These are phyloP conservation scores for Elaeis oleifera DNA, from an alignment of 202 grass and related monocot species.

Conservation along the genomic window DNA sequence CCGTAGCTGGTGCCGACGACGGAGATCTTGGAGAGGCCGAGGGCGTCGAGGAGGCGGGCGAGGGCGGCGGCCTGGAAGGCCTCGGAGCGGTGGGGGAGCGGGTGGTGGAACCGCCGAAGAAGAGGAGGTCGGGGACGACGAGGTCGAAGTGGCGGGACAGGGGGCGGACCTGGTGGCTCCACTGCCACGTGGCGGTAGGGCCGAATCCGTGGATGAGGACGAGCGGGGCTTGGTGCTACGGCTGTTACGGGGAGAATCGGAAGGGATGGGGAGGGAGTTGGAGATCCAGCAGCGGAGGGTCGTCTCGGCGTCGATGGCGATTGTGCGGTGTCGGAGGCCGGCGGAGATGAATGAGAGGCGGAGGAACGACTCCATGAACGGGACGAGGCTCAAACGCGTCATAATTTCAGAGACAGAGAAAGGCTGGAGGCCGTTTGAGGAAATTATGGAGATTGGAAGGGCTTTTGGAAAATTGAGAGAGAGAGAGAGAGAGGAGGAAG, in stretches of 20 bases:
- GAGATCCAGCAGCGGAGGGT: slow-evolving; percentile 24
- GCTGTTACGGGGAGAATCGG: background rate
- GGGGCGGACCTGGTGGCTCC: slow-evolving; percentile 45
- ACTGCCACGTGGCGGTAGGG: slow-evolving; percentile 55
- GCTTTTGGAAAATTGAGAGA: too few species aligned
- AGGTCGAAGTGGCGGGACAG: slow-evolving; percentile 60
- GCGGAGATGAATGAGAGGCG: slow-evolving; percentile 35
- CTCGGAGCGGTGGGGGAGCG: slow-evolving; percentile 43
- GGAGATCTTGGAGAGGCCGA: slow-evolving; percentile 25
- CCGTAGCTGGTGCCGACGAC: slow-evolving; percentile 81
- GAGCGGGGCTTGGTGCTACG: slow-evolving; percentile 29
- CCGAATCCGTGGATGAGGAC: slow-evolving; percentile 83
- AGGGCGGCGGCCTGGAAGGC: slow-evolving; percentile 50
- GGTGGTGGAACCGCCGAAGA: slow-evolving; percentile 65
- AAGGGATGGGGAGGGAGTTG: slow-evolving; percentile 17
- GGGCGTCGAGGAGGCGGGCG: slow-evolving; percentile 32
- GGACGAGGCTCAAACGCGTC: slow-evolving; percentile 36
- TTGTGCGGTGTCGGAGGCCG: slow-evolving; percentile 35
- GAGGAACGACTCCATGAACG: slow-evolving; percentile 46
- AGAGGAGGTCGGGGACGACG: slow-evolving; percentile 76
- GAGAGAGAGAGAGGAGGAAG: too few species aligned
- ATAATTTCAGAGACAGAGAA: background rate
- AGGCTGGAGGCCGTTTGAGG: background rate
- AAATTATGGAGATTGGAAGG: background rate
- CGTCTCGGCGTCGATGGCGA: slow-evolving; percentile 27